Evolutionary conservation across 176 grass and related monocot genomes (phyloP).

Genomic region (Lolium rigidum): DNA sequence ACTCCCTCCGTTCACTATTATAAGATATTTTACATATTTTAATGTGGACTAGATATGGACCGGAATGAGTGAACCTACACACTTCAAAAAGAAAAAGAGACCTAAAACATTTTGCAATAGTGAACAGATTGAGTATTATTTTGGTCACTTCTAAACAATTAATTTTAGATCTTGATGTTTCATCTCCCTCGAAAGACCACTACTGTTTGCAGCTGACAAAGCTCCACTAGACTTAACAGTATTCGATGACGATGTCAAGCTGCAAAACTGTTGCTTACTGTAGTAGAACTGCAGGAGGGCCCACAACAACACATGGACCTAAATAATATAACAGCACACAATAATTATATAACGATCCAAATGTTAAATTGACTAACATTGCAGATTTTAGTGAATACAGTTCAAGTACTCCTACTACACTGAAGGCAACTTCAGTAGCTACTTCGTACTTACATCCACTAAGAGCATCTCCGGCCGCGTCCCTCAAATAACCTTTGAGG

Average conservation of each 20-base stretch:
- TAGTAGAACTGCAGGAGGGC: background rate
- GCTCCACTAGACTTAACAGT: background rate
- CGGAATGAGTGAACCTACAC: no score
- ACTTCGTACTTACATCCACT: slow-evolving; percentile 22
- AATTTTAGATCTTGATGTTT: background rate
- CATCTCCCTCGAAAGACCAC: background rate
- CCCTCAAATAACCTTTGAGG: no score
- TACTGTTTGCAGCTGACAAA: slow-evolving; percentile 2
- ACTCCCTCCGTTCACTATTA: background rate
- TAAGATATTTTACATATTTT: no score
- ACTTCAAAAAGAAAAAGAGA: no score
- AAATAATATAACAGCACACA: background rate
- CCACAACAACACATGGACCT: background rate
- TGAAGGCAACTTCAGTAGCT: background rate
- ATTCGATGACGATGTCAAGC: background rate
- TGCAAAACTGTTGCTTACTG: background rate
- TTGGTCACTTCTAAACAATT: background rate
- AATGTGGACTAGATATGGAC: no score
- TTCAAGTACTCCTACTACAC: background rate
- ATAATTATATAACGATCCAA: background rate
- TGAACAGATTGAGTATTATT: background rate
- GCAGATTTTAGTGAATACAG: background rate
- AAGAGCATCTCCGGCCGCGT: no score
- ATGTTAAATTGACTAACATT: slow-evolving; percentile 12
- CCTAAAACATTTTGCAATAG: no score